A percentile compares a stretch with the other conserved stretches of the same genome.
Conservation (phyloP, 2,329 filamentous ascomycete species). For the Penicillium freii region DNA sequence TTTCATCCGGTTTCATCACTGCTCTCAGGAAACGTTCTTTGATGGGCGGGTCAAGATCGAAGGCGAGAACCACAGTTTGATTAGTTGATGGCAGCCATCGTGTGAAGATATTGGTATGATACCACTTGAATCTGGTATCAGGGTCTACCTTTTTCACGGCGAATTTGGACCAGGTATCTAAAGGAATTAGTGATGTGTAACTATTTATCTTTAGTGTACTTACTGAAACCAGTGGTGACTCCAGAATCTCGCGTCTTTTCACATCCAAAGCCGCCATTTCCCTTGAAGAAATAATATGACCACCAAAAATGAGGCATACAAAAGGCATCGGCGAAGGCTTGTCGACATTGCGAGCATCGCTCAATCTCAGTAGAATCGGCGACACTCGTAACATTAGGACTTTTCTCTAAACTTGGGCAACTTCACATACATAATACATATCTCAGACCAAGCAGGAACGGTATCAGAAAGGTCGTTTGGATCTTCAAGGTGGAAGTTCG, state of each 20-base stretch:
- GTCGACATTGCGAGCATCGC: conserved; percentile 1
- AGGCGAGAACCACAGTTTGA: conserved; percentile 18
- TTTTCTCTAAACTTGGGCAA: neutral
- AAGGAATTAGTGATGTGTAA: neutral
- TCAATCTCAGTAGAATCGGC: neutral
- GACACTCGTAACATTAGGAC: neutral
- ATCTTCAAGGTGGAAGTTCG: neutral
- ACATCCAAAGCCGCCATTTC: conserved; percentile 6
- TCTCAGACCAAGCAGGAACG: conserved; percentile 4
- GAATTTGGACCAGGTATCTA: conserved; percentile 10
- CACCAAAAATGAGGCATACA: conserved; percentile 13
- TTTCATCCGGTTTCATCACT: neutral
- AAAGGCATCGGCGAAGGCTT: conserved; percentile 1
- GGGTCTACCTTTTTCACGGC: conserved; percentile 1
- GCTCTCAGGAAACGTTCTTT: neutral
- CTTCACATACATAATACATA: conserved; percentile 2
- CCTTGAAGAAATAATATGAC: neutral
- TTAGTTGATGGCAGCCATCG: conserved; percentile 16
- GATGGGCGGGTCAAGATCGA: conserved; percentile 5
- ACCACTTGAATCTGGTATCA: conserved; percentile 4
- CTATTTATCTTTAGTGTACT: neutral
- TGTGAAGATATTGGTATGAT: conserved; percentile 5
- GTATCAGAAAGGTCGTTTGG: neutral
- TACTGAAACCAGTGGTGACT: conserved; percentile 3
- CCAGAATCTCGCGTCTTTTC: conserved; percentile 1